phyloP scores from a whole-genome alignment of 139 green algal species.

The Tetradesmus lagerheimii region DNA sequence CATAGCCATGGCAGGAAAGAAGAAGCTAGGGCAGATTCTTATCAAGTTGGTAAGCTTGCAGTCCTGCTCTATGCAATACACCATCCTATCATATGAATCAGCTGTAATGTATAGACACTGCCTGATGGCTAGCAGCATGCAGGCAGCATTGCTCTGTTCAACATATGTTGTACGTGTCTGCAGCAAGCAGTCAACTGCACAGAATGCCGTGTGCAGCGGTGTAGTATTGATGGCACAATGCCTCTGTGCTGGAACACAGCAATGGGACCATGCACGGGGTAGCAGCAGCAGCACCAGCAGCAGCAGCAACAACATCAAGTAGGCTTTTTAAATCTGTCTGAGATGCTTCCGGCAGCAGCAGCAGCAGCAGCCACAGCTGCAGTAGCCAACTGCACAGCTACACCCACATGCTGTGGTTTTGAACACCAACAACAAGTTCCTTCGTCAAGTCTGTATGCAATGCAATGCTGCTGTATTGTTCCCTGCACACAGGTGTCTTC shows the following conservation, averaged over 20 bases:
- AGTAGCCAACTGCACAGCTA: too few relatives aligned
- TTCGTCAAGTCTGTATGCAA: too few relatives aligned
- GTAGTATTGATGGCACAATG: not conserved
- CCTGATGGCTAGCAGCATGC: not conserved
- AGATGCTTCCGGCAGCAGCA: too few relatives aligned
- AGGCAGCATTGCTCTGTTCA: not conserved
- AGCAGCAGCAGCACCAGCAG: not conserved
- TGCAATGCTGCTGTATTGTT: too few relatives aligned
- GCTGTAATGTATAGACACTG: too few relatives aligned
- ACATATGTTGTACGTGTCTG: too few relatives aligned
- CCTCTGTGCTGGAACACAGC: not conserved
- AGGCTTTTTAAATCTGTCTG: too few relatives aligned
- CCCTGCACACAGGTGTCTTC: constrained; percentile 24
- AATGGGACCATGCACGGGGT: too few relatives aligned
- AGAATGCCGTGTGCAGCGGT: not conserved
- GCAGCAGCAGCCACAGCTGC: not conserved
- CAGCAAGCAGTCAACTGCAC: not conserved
- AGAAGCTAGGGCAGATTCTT: constrained; percentile 66
- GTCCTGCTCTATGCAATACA: not conserved
- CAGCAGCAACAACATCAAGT: too few relatives aligned
- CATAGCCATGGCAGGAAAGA: constrained; percentile 33
- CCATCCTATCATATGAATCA: too few relatives aligned
- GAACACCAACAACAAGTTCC: too few relatives aligned
- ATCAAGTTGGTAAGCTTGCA: constrained; percentile 68
- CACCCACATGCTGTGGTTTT: too few relatives aligned